Percentiles rank a stretch among this genome's conserved stretches.
Conservation (phyloP, 768 basidiomycete species). For the Kwoniella bestiolae region DNA sequence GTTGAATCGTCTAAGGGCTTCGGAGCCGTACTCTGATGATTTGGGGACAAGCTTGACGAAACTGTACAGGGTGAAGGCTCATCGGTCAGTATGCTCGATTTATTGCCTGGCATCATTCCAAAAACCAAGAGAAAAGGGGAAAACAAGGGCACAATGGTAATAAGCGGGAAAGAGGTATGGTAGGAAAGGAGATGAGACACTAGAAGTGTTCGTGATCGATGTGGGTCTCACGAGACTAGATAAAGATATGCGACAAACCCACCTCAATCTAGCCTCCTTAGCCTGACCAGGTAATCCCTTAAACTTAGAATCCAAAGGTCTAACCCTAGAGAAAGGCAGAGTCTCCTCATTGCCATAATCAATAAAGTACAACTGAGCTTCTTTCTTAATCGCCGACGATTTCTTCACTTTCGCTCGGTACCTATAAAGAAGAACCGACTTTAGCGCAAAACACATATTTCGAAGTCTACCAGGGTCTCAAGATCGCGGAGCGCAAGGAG, state of each 20-base stretch:
- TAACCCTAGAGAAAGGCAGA: constrained; percentile 72
- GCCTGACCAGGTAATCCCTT: constrained; percentile 88
- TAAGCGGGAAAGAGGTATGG: too few relatives aligned
- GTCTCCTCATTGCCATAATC: constrained; percentile 85
- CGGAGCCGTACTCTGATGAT: constrained; percentile 77
- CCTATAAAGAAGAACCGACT: constrained; percentile 37
- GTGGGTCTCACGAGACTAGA: background rate
- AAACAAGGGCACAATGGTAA: too few relatives aligned
- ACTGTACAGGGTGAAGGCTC: too few relatives aligned
- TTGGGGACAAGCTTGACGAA: constrained; percentile 81
- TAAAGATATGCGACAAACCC: constrained; percentile 28
- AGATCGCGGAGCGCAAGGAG: too few relatives aligned
- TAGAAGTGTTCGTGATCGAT: background rate
- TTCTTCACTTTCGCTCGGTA: constrained; percentile 91
- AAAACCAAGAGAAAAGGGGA: too few relatives aligned
- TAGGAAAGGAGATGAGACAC: background rate
- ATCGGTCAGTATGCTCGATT: too few relatives aligned
- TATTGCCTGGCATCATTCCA: too few relatives aligned
- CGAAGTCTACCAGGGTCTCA: too few relatives aligned
- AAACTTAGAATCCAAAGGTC: constrained; percentile 89
- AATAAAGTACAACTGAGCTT: constrained; percentile 93
- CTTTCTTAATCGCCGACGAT: constrained; percentile 83
- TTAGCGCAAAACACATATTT: too few relatives aligned
- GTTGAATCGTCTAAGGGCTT: constrained; percentile 21
- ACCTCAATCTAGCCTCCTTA: constrained; percentile 90